Evolutionary conservation across 352 stramenopile genomes (phyloP).

Genomic region (Pythium monospermum): DNA sequence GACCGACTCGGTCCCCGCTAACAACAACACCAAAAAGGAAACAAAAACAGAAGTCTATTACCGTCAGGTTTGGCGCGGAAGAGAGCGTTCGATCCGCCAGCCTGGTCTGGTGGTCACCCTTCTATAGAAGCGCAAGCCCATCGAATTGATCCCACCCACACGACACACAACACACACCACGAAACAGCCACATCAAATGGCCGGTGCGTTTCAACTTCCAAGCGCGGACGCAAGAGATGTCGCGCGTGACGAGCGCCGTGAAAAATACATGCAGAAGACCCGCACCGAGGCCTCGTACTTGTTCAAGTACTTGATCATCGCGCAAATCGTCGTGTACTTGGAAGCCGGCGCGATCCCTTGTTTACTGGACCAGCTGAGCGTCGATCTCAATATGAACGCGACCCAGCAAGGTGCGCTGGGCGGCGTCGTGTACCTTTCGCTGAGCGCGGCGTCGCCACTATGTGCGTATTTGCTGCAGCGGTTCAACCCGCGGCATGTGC

Average conservation of each 20-base stretch:
- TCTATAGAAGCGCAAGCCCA: too few species aligned
- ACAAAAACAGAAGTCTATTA: too few species aligned
- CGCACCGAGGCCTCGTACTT: conserved; percentile 69
- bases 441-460: conserved; percentile 72
- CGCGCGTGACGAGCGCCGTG: conserved; percentile 38
- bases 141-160: too few species aligned
- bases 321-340: conserved; percentile 79
- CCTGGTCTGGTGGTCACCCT: too few species aligned
- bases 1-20: too few species aligned
- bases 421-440: conserved; percentile 72
- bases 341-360: conserved; percentile 79
- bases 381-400: conserved; percentile 60
- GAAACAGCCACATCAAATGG: conserved; percentile 1
- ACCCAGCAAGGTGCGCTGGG: conserved; percentile 74
- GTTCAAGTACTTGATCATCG: conserved; percentile 86
- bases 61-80: not conserved
- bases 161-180: too few species aligned
- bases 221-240: not conserved
- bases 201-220: conserved; percentile 17
- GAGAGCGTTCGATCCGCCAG: not conserved
- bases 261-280: conserved; percentile 70
- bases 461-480: conserved; percentile 68
- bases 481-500: conserved; percentile 58
- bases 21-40: too few species aligned
- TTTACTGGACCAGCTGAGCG: conserved; percentile 71